Evolutionary conservation across 768 basidiomycete genomes (phyloP), one percentile per base, ranked within the genome.

Genomic region (Xerocomus potaroensis): DNA sequence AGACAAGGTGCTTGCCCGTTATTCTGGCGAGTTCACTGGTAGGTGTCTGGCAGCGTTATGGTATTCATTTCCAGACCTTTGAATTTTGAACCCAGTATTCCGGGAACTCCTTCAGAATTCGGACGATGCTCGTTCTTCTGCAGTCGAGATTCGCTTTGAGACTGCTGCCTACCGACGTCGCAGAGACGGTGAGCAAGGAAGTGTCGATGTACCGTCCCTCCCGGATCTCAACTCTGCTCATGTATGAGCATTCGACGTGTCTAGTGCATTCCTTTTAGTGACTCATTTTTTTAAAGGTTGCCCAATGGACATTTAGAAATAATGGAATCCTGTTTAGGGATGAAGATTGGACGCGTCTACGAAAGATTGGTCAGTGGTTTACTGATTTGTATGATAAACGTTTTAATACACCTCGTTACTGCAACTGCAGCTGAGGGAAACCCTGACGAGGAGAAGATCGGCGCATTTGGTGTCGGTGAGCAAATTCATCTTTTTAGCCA

Each of bases 91-190:
- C 14, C 21, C 47, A 75, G 80, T 85, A 35, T 83, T 82, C 49
- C 69, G 94, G 40, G 95, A 97, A 64, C 77, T 99, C 5, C 70
- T 97, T 0, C 95, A 98, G 72, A 97, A 99, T 62, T 93, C 93
- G 23, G 93, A 96, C 62, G 94, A 96, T 67, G 92, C 88, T 3
- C 83, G 78, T 36, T 81, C 89, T 2, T 79, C 73, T 43, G 69
- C 75, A 12, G 90, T 84, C 3, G 85, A 94, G 65, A 87, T 94
- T 35, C 79, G 73, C 41, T 92, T 93, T 50, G 79, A 89, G 59
- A 90, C 88, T 3, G 70, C 79, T 57, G 59, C 54, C 16, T 78
- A 67, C 56, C 39, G 78, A 34, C 68, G 72, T 24, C 59, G 41
- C 31, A 41, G 50, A 43, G 53, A 44, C 9, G 27, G 29, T 21